Evolutionary conservation across 208 protist species (phyloP), one percentile per base, ranked within the genome.

Genomic region (Wallacemonas collosoma): DNA sequence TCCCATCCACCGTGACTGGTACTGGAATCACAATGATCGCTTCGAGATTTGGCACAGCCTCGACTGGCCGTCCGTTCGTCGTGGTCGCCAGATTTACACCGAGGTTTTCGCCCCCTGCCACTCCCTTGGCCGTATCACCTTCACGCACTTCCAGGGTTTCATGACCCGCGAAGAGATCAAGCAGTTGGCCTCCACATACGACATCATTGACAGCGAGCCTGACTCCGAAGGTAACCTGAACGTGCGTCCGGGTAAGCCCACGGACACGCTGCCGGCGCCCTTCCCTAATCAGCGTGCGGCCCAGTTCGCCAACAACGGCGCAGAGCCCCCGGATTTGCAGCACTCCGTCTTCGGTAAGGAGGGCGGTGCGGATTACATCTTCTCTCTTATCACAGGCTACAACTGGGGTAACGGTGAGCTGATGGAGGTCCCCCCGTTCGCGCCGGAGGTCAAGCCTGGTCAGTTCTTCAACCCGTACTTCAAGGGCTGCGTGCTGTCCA

Each of bases 381-480:
- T 99, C 79, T 91, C 98, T 36, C 89, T 99, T 26, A 91, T 99
- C 17, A 99, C 98, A 15, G 98, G 98, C 79, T 99, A 99, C 88
- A 88, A 88, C 72, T 89, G 98, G 80, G 93, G 96, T 68, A 94
- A 98, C 75, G 98, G 98, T 56, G 87, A 95, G 79, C 83, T 95
- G 62, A 68, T 95, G 78, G 84, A 90, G 66, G 77, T 95, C 58
- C 91, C 91, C 5, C 91, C 91, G 14, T 95, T 93, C 62, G 88
- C 88, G 54, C 88, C 88, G 36, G 88, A 96, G 77, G 63, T 93
- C 68, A 93, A 93, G 81, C 88, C 92, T 12, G 89, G 90, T 5
- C 90, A 98, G 68, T 95, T 98, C 86, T 99, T 95, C 85, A 99
- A 99, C 83, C 97, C 98, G 8, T 99, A 99, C 90, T 99, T 99